Evolutionary conservation across 345 rosid species (phyloP).

Genomic region (Viola odorata): DNA sequence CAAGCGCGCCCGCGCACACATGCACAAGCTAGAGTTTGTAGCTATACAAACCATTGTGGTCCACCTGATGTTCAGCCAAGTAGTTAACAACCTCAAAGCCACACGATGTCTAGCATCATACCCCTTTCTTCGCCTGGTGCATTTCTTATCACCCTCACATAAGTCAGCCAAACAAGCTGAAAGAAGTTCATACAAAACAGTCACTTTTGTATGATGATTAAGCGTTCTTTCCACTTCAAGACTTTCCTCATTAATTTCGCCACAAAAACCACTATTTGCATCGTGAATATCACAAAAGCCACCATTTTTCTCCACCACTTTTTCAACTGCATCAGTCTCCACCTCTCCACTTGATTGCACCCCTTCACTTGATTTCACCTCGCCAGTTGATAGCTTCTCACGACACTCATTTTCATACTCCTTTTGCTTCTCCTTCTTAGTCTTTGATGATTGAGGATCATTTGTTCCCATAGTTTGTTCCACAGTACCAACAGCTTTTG

Average conservation of each 20-base stretch:
- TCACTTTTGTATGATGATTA: slow-evolving; percentile 64
- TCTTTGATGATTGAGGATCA: slow-evolving; percentile 38
- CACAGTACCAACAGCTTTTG: slow-evolving; percentile 71
- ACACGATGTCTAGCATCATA: slow-evolving; percentile 96
- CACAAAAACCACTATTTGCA: slow-evolving; percentile 19
- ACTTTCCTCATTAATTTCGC: slow-evolving; percentile 41
- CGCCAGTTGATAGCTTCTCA: slow-evolving; percentile 45
- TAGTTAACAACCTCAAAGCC: slow-evolving; percentile 70
- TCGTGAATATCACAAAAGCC: slow-evolving; percentile 18
- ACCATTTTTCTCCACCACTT: slow-evolving; percentile 15
- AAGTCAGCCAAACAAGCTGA: slow-evolving; percentile 85
- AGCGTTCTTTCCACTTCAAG: slow-evolving; percentile 58
- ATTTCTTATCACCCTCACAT: slow-evolving; percentile 43
- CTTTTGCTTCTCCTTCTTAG: slow-evolving; percentile 66
- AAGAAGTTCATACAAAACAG: slow-evolving; percentile 81
- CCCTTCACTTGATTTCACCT: slow-evolving; percentile 35
- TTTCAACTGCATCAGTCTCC: slow-evolving; percentile 15
- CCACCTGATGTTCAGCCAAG: slow-evolving; percentile 89
- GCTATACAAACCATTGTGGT: slow-evolving; percentile 65
- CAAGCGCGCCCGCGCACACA: background rate
- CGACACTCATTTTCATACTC: slow-evolving; percentile 71
- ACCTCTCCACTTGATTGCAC: background rate
- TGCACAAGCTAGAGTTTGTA: background rate
- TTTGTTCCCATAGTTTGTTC: slow-evolving; percentile 42
- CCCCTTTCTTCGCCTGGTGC: slow-evolving; percentile 57